Evolutionary conservation across 2,329 filamentous ascomycete genomes (phyloP), one percentile per base, ranked within the genome.

Genomic region (Blastomyces emzantsi): DNA sequence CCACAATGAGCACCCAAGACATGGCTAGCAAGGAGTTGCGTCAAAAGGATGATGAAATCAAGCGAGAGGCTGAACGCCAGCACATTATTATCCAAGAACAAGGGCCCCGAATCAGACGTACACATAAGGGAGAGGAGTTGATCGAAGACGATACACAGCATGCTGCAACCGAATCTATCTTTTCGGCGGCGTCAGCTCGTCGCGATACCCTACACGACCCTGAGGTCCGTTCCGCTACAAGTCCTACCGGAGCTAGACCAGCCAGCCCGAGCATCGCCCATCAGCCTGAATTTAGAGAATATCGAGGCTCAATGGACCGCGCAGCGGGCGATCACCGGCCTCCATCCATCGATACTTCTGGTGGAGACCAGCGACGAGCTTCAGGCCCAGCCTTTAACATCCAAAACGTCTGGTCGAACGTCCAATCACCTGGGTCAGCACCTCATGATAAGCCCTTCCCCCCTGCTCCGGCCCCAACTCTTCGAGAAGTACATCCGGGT

Each of bases 121-220:
- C 93, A 1, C 93, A 97, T 79, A 97, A 97, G 75, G 94, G 94
- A 15, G 92, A 97, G 64, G 94, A 97, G 73, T 76, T 96, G 19
- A 83, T 97, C 19, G 92, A 93, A 66, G 86, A 89, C 56, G 90
- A 95, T 43, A 81, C 77, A 60, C 76, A 81, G 66, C 71, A 72
- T 64, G 77, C 76, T 51, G 72, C 77, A 43, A 75, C 76, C 36
- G 80, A 82, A 65, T 78, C 79, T 7, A 75, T 80, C 43, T 80
- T 80, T 64, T 78, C 77, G n/a, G 74, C 77, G 17, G 75, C 76
- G 30, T 78, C 79, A 17, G 72, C 78, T 30, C 77, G 78, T 66
- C 77, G 77, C 62, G 79, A 79, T 55, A 74, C 73, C n/a, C 54
- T 64, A 15, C 66, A 66, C 13, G 68, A 70, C 25, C 39, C 64